Percentiles rank a stretch among this genome's conserved stretches.
Conservation (phyloP, 2,329 filamentous ascomycete genomes). For the Sphaerulina musiva region DNA sequence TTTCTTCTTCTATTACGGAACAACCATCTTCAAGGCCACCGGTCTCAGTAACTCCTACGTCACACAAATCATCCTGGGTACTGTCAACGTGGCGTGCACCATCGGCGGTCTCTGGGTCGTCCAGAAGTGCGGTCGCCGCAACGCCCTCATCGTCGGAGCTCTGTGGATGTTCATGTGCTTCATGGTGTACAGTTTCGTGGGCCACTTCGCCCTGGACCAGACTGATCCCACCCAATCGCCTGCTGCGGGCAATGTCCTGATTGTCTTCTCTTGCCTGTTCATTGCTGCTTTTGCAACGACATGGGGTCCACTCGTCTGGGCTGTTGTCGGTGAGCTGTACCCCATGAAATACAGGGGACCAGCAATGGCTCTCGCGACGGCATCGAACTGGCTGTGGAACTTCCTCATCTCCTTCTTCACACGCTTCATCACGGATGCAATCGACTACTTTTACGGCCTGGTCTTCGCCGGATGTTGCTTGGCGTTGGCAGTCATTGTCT, state of each 20-base stretch:
- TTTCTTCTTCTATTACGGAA: slow-evolving; percentile 26
- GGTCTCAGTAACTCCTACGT: slow-evolving; percentile 39
- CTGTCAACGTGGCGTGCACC: slow-evolving; percentile 45
- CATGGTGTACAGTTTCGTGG: slow-evolving; percentile 48
- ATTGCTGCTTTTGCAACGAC: slow-evolving; percentile 34
- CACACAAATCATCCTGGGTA: slow-evolving; percentile 43
- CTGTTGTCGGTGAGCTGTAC: slow-evolving; percentile 34
- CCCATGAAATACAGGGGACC: slow-evolving; percentile 37
- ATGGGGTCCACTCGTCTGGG: slow-evolving; percentile 34
- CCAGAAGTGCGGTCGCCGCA: slow-evolving; percentile 45
- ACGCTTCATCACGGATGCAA: slow-evolving; percentile 35
- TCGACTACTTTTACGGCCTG: slow-evolving; percentile 38
- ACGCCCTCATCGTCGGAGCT: slow-evolving; percentile 43
- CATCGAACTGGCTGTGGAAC: slow-evolving; percentile 37
- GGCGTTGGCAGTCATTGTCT: slow-evolving; percentile 31
- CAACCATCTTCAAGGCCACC: slow-evolving; percentile 37
- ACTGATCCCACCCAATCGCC: slow-evolving; percentile 20
- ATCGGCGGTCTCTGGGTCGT: slow-evolving; percentile 45
- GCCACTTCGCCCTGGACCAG: slow-evolving; percentile 26
- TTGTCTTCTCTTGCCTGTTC: slow-evolving; percentile 35
- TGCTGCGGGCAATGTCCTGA: slow-evolving; percentile 30
- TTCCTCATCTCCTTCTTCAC: slow-evolving; percentile 36
- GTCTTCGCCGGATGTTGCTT: slow-evolving; percentile 36
- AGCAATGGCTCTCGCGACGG: slow-evolving; percentile 42
- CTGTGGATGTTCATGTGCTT: slow-evolving; percentile 49